A percentile compares a stretch with the other conserved stretches of the same genome.
Evolutionary conservation across 441 rosid species (phyloP).

Genomic region (Rhodomyrtus psidioides): DNA sequence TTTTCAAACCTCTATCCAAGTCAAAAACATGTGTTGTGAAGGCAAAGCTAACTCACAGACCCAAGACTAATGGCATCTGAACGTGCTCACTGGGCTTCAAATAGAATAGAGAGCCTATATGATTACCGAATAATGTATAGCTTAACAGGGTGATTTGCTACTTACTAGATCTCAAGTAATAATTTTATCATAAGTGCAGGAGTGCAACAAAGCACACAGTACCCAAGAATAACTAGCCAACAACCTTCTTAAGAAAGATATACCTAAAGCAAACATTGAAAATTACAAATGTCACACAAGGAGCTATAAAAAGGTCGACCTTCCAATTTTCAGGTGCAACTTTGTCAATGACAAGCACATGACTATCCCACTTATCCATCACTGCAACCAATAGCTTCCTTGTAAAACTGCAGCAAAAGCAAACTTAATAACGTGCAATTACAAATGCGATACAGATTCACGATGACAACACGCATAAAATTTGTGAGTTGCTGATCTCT

Average conservation of each 20-base stretch:
- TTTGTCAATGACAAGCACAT: slow-evolving; percentile 63
- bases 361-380: slow-evolving; percentile 74
- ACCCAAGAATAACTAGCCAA: neutral
- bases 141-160: neutral
- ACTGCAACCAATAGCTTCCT: slow-evolving; percentile 86
- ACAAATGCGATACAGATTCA: neutral
- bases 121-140: neutral
- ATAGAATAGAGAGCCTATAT: too few species aligned
- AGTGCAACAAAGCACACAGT: neutral
- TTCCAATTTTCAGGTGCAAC: slow-evolving; percentile 77
- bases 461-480: neutral
- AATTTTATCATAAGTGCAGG: neutral
- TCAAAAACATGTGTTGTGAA: neutral
- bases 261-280: neutral
- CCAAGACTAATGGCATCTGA: neutral
- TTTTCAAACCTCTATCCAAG: neutral
- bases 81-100: too few species aligned
- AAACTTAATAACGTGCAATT: neutral
- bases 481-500: neutral
- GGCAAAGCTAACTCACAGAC: neutral
- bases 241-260: neutral
- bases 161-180: neutral
- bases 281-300: neutral
- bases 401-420: slow-evolving; percentile 50
- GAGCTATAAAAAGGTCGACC: slow-evolving; percentile 24